Evolutionary conservation across 1,284 basidiomycete species (phyloP).

Genomic region (Moniliella sp.): DNA sequence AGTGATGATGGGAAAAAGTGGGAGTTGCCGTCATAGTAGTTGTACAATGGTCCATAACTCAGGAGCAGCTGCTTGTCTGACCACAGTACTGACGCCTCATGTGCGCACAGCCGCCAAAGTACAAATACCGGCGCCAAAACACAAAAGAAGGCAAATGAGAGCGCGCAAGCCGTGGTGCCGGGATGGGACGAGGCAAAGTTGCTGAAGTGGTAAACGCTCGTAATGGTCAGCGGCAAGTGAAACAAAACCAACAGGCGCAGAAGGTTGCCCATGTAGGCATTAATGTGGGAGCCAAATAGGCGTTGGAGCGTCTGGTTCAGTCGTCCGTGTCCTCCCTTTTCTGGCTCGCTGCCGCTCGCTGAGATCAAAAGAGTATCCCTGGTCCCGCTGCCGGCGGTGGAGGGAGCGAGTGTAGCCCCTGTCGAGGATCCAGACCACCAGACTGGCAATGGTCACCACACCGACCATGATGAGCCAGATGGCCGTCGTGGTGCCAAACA

Average conservation of each 20-base stretch:
- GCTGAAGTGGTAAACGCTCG: conserved; percentile 71
- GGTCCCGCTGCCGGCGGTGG: conserved; percentile 7
- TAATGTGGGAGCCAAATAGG: no score
- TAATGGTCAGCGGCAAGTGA: conserved; percentile 76
- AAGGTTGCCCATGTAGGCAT: conserved; percentile 56
- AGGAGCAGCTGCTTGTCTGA: conserved; percentile 76
- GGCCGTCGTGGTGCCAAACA: conserved; percentile 61
- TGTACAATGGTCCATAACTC: conserved; percentile 75
- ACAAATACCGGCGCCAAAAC: conserved; percentile 56
- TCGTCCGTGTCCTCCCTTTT: background rate
- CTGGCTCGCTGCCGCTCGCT: background rate
- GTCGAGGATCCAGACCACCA: conserved; percentile 43
- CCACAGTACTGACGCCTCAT: conserved; percentile 69
- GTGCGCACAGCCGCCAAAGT: conserved; percentile 52
- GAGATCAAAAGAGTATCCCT: conserved; percentile 3
- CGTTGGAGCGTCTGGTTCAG: background rate
- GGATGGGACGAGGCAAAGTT: conserved; percentile 42
- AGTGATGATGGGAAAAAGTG: conserved; percentile 66
- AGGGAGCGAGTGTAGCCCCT: conserved; percentile 6
- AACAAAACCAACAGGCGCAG: conserved; percentile 70
- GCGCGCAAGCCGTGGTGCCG: conserved; percentile 45
- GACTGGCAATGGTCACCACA: conserved; percentile 48
- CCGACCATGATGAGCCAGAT: conserved; percentile 62
- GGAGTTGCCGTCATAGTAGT: conserved; percentile 72
- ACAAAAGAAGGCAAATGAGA: conserved; percentile 58